Conservation (phyloP, 805 yeast genomes). For the Maudiozyma barnettii region DNA sequence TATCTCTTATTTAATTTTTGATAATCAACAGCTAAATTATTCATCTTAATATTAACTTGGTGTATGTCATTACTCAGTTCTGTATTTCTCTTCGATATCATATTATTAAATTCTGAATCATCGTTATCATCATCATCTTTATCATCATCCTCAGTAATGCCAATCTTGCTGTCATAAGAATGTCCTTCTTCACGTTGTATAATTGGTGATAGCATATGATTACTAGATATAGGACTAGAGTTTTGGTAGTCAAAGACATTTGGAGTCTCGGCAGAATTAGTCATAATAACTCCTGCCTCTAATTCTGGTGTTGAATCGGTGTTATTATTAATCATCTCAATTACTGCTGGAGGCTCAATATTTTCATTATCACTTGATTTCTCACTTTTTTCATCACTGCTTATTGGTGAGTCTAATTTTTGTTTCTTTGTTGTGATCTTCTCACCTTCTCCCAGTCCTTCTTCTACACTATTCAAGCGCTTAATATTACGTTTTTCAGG, state of each 20-base stretch:
- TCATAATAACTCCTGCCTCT: background rate
- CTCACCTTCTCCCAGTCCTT: slow-evolving; percentile 1
- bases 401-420: slow-evolving; percentile 13
- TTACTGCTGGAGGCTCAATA: slow-evolving; percentile 19
- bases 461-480: background rate
- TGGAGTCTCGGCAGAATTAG: background rate
- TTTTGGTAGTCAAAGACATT: background rate
- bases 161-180: background rate
- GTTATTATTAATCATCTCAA: slow-evolving; percentile 19
- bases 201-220: slow-evolving; percentile 19
- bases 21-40: slow-evolving; percentile 9
- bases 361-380: slow-evolving; percentile 3
- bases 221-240: slow-evolving; percentile 2
- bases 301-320: slow-evolving; percentile 3
- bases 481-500: slow-evolving; percentile 6
- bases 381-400: slow-evolving; percentile 11
- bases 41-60: slow-evolving; percentile 13
- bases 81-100: slow-evolving; percentile 16
- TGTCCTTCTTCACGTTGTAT: slow-evolving; percentile 1
- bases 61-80: slow-evolving; percentile 15
- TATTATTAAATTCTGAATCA: slow-evolving; percentile 3
- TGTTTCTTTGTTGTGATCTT: slow-evolving; percentile 8
- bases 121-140: slow-evolving; percentile 3
- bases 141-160: background rate
- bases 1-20: slow-evolving; percentile 10